These are phyloP conservation scores for Boletus sensibilis DNA, from an alignment of 768 basidiomycete species.

Conservation along the genomic window DNA sequence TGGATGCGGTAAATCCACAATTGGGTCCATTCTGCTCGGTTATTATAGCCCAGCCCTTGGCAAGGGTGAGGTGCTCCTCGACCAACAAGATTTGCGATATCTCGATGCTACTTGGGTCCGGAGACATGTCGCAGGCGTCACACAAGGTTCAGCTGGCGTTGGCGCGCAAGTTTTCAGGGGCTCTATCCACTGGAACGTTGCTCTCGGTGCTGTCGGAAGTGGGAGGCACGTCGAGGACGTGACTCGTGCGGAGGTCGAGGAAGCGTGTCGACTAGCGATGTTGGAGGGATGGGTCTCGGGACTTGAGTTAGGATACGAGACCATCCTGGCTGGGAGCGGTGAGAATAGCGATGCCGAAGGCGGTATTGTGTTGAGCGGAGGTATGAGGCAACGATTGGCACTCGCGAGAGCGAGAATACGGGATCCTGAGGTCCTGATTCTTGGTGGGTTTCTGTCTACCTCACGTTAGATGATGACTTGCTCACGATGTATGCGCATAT, in stretches of 20 bases:
- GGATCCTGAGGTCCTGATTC: conserved; percentile 85
- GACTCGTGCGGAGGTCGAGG: conserved; percentile 66
- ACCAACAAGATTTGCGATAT: conserved; percentile 76
- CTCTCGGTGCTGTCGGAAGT: conserved; percentile 63
- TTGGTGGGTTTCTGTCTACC: conserved; percentile 57
- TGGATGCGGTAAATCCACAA: conserved; percentile 75
- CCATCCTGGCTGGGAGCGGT: conserved; percentile 45
- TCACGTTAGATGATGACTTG: background rate
- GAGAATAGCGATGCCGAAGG: conserved; percentile 45
- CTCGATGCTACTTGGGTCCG: conserved; percentile 73
- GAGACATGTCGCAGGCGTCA: conserved; percentile 69
- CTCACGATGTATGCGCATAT: background rate
- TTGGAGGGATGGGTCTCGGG: conserved; percentile 84
- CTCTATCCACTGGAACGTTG: conserved; percentile 83
- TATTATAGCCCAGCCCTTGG: conserved; percentile 61
- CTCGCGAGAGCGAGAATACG: conserved; percentile 84
- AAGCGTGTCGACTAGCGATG: conserved; percentile 81
- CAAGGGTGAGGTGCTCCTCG: conserved; percentile 68
- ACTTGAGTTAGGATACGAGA: conserved; percentile 89
- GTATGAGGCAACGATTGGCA: conserved; percentile 88
- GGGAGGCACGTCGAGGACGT: conserved; percentile 47
- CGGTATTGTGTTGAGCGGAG: conserved; percentile 82
- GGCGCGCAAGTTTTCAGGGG: conserved; percentile 61
- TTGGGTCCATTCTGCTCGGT: conserved; percentile 62
- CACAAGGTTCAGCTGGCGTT: conserved; percentile 63